These are phyloP conservation scores for Fusarium nygamai DNA, from an alignment of 2,329 filamentous ascomycete species.

Conservation along the genomic window DNA sequence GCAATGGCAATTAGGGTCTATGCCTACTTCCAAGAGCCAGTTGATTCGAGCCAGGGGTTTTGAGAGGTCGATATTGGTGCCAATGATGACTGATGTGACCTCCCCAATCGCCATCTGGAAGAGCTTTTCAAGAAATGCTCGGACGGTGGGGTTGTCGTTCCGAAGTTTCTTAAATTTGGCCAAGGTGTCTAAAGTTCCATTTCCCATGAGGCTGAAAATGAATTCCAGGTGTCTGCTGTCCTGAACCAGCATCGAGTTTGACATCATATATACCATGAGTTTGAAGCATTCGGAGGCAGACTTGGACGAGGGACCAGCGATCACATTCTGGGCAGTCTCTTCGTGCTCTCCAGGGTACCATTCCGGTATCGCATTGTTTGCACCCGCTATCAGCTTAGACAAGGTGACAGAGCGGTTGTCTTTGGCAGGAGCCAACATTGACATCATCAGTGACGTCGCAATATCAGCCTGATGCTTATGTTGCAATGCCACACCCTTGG, in stretches of 20 bases:
- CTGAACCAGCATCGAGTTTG: not conserved
- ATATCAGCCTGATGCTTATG: too few species aligned
- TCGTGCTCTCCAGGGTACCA: not conserved
- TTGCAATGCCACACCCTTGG: not conserved
- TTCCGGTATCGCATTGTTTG: rapidly evolving
- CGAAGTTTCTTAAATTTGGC: rapidly evolving
- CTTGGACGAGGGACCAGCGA: too few species aligned
- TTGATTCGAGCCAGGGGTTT: too few species aligned
- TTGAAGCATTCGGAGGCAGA: not conserved
- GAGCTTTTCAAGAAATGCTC: not conserved
- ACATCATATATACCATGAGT: not conserved
- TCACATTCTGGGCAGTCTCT: too few species aligned
- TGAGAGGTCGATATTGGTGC: too few species aligned
- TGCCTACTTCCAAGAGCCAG: not conserved
- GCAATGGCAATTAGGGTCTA: not conserved
- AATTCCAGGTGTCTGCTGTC: too few species aligned
- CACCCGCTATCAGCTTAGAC: not conserved
- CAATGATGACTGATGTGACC: too few species aligned
- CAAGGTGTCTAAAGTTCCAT: rapidly evolving
- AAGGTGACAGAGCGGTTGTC: too few species aligned
- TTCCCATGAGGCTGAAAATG: not conserved
- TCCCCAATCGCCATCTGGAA: not conserved
- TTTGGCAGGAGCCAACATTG: too few species aligned
- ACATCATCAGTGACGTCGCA: too few species aligned
- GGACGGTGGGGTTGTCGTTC: not conserved